Conservation (phyloP, 495 filamentous ascomycete species). For the Penicillium steckii region DNA sequence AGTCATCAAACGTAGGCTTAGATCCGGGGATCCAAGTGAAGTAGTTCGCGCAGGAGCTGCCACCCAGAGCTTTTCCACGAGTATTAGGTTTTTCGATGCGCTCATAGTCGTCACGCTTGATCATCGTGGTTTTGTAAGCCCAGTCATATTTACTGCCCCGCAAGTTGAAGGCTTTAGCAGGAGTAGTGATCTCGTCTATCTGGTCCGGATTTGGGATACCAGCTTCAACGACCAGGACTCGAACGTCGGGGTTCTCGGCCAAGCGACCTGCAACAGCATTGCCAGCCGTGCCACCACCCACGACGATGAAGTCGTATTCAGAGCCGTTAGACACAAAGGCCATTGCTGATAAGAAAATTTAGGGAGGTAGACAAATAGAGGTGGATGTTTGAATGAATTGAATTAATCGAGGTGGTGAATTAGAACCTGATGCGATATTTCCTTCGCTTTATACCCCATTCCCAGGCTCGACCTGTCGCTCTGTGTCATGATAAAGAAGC, state of each 20-base stretch:
- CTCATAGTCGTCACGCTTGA: constrained; percentile 59
- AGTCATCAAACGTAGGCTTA: constrained; percentile 55
- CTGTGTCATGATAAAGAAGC: background rate
- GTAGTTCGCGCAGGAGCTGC: constrained; percentile 51
- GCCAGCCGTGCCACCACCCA: constrained; percentile 60
- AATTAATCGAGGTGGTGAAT: background rate
- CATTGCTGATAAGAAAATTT: constrained; percentile 7
- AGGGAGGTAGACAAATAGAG: background rate
- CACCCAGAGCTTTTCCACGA: constrained; percentile 54
- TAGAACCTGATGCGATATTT: background rate
- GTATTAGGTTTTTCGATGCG: constrained; percentile 63
- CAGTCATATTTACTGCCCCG: constrained; percentile 55
- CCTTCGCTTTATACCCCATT: background rate
- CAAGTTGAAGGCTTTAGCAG: constrained; percentile 40
- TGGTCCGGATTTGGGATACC: constrained; percentile 38
- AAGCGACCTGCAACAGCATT: constrained; percentile 57
- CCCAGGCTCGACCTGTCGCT: background rate
- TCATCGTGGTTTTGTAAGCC: constrained; percentile 63
- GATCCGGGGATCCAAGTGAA: constrained; percentile 59
- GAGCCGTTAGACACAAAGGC: constrained; percentile 24
- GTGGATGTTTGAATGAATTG: background rate
- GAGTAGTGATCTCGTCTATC: constrained; percentile 44
- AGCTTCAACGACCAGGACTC: constrained; percentile 56
- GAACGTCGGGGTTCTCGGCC: constrained; percentile 51
- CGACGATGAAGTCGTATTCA: constrained; percentile 38